Conservation (phyloP, 768 basidiomycete species). For the Calocybe gangraenosa region DNA sequence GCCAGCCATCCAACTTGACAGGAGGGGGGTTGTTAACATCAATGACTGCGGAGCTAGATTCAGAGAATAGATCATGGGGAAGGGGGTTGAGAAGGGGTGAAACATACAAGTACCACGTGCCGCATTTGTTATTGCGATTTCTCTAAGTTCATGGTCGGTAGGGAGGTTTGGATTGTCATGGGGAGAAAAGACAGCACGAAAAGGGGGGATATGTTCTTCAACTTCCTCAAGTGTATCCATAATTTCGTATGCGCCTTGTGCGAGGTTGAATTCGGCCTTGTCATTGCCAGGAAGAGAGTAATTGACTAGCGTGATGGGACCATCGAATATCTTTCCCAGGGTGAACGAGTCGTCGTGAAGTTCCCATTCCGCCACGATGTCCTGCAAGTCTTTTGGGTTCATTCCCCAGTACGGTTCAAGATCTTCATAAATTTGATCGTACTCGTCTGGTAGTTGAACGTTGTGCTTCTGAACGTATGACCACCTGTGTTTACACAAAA, state of each 20-base stretch:
- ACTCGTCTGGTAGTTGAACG: conserved; percentile 80
- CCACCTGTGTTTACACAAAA: conserved; percentile 34
- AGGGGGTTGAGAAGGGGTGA: background rate
- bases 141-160: conserved; percentile 30
- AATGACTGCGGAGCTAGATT: conserved; percentile 21
- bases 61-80: background rate
- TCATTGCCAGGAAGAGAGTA: conserved; percentile 23
- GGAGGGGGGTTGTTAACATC: conserved; percentile 27
- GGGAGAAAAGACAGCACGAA: conserved; percentile 48
- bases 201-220: conserved; percentile 36
- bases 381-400: conserved; percentile 31
- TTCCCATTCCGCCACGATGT: conserved; percentile 33
- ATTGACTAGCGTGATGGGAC: conserved; percentile 24
- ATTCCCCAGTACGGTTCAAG: conserved; percentile 80
- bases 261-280: conserved; percentile 18
- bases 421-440: conserved; percentile 68
- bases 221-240: conserved; percentile 39
- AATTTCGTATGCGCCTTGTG: conserved; percentile 26
- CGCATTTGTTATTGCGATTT: conserved; percentile 33
- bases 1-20: conserved; percentile 30
- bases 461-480: conserved; percentile 52
- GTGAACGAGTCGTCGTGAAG: conserved; percentile 34
- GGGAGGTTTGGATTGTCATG: conserved; percentile 43
- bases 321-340: conserved; percentile 29
- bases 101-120: conserved; percentile 31